Base-by-base conservation (phyloP, 305 asterid genomes). In the Fraxinus latifolia region DNA sequence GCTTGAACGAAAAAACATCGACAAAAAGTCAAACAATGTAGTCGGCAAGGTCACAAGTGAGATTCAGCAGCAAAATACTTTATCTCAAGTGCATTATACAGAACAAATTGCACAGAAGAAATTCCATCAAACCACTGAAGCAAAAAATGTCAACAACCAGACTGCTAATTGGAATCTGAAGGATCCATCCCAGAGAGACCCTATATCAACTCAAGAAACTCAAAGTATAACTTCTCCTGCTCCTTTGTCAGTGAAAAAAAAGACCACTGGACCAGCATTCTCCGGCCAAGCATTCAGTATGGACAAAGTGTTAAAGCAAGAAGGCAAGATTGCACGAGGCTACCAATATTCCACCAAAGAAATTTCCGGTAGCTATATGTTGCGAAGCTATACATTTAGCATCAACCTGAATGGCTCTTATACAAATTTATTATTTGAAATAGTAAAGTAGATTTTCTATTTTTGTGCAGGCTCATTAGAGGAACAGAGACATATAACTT, bases 311-410 rank as follows among this genome's bases (percentile, higher is more conserved):
- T 90, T 80, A 76, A 85, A 81, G 72, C 84, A 84, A 84, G 84
- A 84, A 81, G 81, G 85, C 82, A 82, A 55, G 81, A 83, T 84
- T 58, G 81, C 53, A 77, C 82, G 65, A 82, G 89, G 81, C 74
- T 70, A 81, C 74, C 81, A 79, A 81, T 84, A 81, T 37, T 79
- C 89, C 85, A 58, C 88, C 77, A 85, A 82, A 87, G 86, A 89
- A 81, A 78, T 86, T 78, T 67, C 81, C 85, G 97, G 99, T 95
- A 88, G 80, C 25, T 78, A 83, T 76, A 67, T 78, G 75, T 75
- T 47, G 77, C 42, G 29, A 74, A 81, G 79, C 60, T 60, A 68
- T 83, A 25, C 39, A 74, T 77, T 80, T 78, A 71, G 44, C 73
- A 70, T 67, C 78, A 53, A 74, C 86, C 74, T 82, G 42, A 73